Evolutionary conservation across 208 protist genomes (phyloP).

Genomic region (Trypanosoma platydactyli): DNA sequence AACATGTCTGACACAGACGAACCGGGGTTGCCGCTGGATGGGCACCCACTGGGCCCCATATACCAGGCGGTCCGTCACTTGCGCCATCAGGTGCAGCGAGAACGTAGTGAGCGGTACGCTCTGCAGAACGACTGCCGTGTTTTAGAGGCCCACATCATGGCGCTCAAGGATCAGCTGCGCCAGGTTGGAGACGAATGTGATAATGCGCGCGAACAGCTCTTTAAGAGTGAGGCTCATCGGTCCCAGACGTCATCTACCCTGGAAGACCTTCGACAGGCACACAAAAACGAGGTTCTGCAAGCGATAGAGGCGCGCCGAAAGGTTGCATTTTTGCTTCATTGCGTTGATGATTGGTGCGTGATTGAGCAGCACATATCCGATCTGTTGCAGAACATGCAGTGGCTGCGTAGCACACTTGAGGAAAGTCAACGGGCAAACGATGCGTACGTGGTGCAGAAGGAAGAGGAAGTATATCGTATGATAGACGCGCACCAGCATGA

Average conservation of each 20-base stretch:
- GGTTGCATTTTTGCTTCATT: slow-evolving; percentile 42
- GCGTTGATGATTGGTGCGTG: slow-evolving; percentile 54
- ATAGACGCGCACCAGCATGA: slow-evolving; percentile 23
- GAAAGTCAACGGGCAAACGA: slow-evolving; percentile 16
- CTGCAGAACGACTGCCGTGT: slow-evolving; percentile 14
- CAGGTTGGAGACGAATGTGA: slow-evolving; percentile 21
- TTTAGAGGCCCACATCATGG: slow-evolving; percentile 25
- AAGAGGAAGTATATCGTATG: slow-evolving; percentile 23
- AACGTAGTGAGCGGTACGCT: slow-evolving; percentile 10
- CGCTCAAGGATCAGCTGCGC: slow-evolving; percentile 25
- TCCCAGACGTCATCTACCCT: slow-evolving; percentile 13
- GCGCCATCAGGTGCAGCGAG: slow-evolving; percentile 16
- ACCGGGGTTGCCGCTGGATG: not conserved
- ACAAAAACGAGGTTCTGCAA: slow-evolving; percentile 6
- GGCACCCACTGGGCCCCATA: slow-evolving; percentile 10
- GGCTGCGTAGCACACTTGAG: slow-evolving; percentile 13
- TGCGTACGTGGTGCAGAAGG: slow-evolving; percentile 17
- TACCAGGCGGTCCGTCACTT: slow-evolving; percentile 12
- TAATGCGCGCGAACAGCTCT: slow-evolving; percentile 17
- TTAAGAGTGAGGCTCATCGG: slow-evolving; percentile 27
- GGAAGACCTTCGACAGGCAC: slow-evolving; percentile 5
- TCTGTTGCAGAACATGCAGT: slow-evolving; percentile 10
- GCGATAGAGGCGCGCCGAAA: slow-evolving; percentile 13
- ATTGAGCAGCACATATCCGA: slow-evolving; percentile 30
- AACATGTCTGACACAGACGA: slow-evolving; percentile 20